Base-by-base conservation (phyloP, 1,139 yeast species). In the Nakaseomyces sp. region DNA sequence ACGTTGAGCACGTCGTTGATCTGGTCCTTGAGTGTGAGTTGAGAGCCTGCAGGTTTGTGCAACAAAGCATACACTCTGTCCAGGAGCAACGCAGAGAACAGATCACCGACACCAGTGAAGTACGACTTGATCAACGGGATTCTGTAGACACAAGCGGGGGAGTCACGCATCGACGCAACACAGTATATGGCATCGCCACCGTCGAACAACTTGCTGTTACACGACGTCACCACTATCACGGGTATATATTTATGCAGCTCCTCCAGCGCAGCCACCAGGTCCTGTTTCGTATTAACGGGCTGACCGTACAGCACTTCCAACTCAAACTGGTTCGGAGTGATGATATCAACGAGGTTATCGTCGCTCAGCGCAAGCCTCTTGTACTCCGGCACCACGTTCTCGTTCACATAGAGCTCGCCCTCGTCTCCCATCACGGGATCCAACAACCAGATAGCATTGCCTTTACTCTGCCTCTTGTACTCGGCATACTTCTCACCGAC, bases 391-490 rank as follows among this genome's bases (percentile, higher is more conserved):
- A 81, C 69, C 30, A 83, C 79, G 31, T 73, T 67, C 44, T 72
- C 66, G 48, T 72, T 74, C 5, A 82, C 88, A 51, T 82, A 82
- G 18, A 81, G 54, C 49, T 73, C 70, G 12, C 84, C 86, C 53
- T 81, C 79, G 58, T 82, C 89, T 1, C 91, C 91, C 76, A 82
- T 74, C 1, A 82, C 84, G 1, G 91, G 88, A 58, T 82, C 91
- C 51, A 81, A 64, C 22, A 81, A 64, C 67, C 79, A 74, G 7
- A 64, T 31, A 12, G 56, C 24, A 1, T 59, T 58, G 30, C 58
- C 28, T 1, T 59, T 57, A 30, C 58, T 53, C 20, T 43, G 29
- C 12, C 20, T 26, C 46, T 65, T 64, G 28, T 54, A 43, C 33
- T 52, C 50, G 5, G 42, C 16, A 19, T 65, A 63, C 24, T 60